Evolutionary conservation across 306 rosid genomes (phyloP).

Genomic region (Fragaria iinumae): DNA sequence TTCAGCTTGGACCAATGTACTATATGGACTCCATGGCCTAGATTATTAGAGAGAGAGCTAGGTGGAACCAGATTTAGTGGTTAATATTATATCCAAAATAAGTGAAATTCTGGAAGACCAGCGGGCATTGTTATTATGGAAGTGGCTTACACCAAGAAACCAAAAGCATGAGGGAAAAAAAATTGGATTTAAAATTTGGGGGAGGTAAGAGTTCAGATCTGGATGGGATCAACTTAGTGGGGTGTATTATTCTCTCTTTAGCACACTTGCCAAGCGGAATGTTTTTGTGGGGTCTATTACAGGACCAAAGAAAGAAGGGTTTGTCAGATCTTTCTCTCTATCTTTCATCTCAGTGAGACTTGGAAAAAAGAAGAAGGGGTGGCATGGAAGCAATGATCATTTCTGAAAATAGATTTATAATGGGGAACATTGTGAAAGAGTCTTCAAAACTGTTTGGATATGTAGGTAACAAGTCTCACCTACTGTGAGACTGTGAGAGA

Average conservation of each 20-base stretch:
- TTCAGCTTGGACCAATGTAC: slow-evolving; percentile 24
- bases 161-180: background rate
- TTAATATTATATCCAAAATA: background rate
- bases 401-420: slow-evolving; percentile 18
- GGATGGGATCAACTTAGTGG: slow-evolving; percentile 45
- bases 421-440: slow-evolving; percentile 30
- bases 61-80: background rate
- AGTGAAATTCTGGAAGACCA: slow-evolving; percentile 22
- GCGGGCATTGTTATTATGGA: background rate
- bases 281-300: slow-evolving; percentile 45
- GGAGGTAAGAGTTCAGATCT: slow-evolving; percentile 21
- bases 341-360: slow-evolving; percentile 26
- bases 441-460: slow-evolving; percentile 30
- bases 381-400: slow-evolving; percentile 46
- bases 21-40: slow-evolving; percentile 9
- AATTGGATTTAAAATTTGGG: background rate
- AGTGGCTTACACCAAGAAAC: slow-evolving; percentile 46
- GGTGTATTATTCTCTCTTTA: slow-evolving; percentile 46
- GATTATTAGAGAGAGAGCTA: slow-evolving; percentile 8
- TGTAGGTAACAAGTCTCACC: background rate
- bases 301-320: slow-evolving; percentile 26
- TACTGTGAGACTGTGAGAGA: slow-evolving; percentile 23
- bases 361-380: background rate
- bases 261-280: slow-evolving; percentile 70
- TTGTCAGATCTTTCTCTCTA: slow-evolving; percentile 46